Base-by-base conservation (phyloP, 345 rosid species). In the Salix purpurea region DNA sequence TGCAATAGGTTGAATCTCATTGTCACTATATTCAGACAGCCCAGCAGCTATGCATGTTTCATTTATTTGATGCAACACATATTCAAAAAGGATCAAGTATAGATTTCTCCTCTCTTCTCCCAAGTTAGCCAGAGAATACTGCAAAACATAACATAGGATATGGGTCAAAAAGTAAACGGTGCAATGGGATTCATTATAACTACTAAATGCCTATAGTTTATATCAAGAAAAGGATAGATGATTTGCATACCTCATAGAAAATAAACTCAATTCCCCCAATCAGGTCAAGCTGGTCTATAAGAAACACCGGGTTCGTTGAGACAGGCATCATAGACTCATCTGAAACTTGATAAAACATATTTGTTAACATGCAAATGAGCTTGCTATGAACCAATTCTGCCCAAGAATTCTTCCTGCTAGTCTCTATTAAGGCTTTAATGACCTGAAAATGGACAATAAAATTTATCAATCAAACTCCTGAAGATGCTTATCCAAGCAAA, bases 321-420 rank as follows among this genome's bases (percentile, higher is more conserved):
- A 69, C 72, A 64, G 83, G 76, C 64, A 74, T 78, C 72, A 86
- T 66, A 72, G 89, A 60, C 66, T 77, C 91, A 75, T 87, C 91
- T 74, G 94, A 86, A 75, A 91, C 86, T 77, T 84, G 85, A 83
- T 92, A 96, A 79, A 93, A 90, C 97, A 93, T 96, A 85, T 96
- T 93, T 56, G 92, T 84, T 82, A 96, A 85, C 85, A 96, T 90
- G 87, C 92, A 90, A 81, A 90, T 78, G 80, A 96, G 97, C 89
- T 90, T 96, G 88, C 90, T 91, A 81, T 93, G 97, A 85, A 96
- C 98, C 80, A 93, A 83, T 82, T 92, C 99, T 67, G 99, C 97
- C 99, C 99, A 96, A 65, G 92, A 93, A 83, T 93, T 91, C 73
- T 64, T 67, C 85, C 97, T 86, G 90, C 99, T 90, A 69, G 82